Evolutionary conservation across 441 rosid genomes (phyloP).

Genomic region (Erodium trifolium): DNA sequence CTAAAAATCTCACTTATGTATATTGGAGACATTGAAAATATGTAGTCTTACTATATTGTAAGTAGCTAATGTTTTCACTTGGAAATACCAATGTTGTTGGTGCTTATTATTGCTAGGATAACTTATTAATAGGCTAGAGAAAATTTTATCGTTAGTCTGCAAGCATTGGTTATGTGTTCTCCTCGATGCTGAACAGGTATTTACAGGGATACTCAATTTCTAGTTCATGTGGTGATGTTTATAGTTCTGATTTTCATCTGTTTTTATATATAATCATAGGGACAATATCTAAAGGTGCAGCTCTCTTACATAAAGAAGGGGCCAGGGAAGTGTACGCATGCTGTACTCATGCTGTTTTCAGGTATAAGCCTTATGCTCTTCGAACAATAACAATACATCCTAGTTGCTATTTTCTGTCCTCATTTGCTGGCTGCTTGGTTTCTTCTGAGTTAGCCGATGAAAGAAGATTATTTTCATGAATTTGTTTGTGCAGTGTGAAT

Average conservation of each 20-base stretch:
- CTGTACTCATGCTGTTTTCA: constrained; percentile 81
- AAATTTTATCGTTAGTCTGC: background rate
- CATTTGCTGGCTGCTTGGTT: no score
- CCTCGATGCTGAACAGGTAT: background rate
- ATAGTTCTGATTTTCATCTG: background rate
- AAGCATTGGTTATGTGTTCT: background rate
- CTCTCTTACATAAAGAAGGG: constrained; percentile 73
- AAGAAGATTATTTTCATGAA: no score
- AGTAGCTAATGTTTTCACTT: background rate
- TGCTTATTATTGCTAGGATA: background rate
- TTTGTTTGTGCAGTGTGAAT: no score
- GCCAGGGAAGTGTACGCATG: constrained; percentile 86
- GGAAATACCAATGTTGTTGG: background rate
- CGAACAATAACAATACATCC: background rate
- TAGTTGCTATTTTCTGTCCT: background rate
- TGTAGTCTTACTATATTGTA: no score
- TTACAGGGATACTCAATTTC: background rate
- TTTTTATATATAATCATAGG: constrained; percentile 28
- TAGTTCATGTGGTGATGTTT: background rate
- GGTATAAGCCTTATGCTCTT: constrained; percentile 25
- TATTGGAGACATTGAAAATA: background rate
- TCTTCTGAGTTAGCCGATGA: no score
- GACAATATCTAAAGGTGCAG: constrained; percentile 80
- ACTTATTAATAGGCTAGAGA: background rate
- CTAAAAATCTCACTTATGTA: no score